phyloP scores from a whole-genome alignment of 2,329 filamentous ascomycete genomes.

The Ramichloridium luteum region DNA sequence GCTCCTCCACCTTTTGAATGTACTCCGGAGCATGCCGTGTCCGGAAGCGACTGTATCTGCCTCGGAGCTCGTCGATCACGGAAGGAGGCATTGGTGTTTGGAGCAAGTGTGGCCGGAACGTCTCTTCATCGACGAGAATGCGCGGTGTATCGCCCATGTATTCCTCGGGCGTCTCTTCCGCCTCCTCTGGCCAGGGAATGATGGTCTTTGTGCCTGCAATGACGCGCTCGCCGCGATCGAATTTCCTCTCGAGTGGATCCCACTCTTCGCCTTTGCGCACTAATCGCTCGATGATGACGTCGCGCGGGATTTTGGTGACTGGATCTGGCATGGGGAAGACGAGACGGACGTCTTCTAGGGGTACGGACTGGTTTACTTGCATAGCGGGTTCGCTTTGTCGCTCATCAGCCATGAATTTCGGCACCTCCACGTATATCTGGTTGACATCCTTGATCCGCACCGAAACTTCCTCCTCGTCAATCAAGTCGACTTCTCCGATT shows the following conservation, averaged over 20 bases:
- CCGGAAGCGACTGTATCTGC: slow-evolving; percentile 70
- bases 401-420: slow-evolving; percentile 31
- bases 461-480: slow-evolving; percentile 32
- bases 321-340: slow-evolving; percentile 63
- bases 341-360: slow-evolving; percentile 58
- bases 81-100: slow-evolving; percentile 62
- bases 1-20: slow-evolving; percentile 45
- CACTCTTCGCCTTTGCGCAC: background rate
- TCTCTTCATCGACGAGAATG: slow-evolving; percentile 59
- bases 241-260: slow-evolving; percentile 20
- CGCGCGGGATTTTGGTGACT: slow-evolving; percentile 50
- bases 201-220: slow-evolving; percentile 59
- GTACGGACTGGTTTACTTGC: slow-evolving; percentile 31
- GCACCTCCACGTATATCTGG: slow-evolving; percentile 30
- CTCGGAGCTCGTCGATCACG: slow-evolving; percentile 77
- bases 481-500: slow-evolving; percentile 56
- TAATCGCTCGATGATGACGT: slow-evolving; percentile 62
- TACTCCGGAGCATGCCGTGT: slow-evolving; percentile 69
- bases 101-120: slow-evolving; percentile 67
- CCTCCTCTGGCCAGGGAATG: slow-evolving; percentile 62
- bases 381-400: slow-evolving; percentile 15
- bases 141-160: slow-evolving; percentile 62
- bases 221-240: slow-evolving; percentile 33
- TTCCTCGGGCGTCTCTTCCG: slow-evolving; percentile 37
- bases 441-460: slow-evolving; percentile 31